Evolutionary conservation across 371 early-diverging fungal species (phyloP).

Genomic region (Mucor plumbeus): DNA sequence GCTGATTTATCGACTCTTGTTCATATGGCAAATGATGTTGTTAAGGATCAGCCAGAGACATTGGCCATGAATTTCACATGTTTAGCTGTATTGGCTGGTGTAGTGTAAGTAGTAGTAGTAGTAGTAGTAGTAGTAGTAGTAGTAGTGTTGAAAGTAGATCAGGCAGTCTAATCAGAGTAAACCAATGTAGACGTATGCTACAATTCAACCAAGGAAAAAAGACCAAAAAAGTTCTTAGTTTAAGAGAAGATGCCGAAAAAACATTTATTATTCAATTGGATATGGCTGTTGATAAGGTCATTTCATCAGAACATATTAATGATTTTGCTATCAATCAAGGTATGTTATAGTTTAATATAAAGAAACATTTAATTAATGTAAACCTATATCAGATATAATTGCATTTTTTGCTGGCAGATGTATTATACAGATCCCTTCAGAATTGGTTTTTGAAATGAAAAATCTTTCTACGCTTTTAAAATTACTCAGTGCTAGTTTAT

Average conservation of each 20-base stretch:
- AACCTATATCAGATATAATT: slow-evolving; percentile 20
- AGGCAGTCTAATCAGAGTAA: not conserved
- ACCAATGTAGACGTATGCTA: slow-evolving; percentile 38
- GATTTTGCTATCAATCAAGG: slow-evolving; percentile 31
- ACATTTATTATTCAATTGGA: slow-evolving; percentile 29
- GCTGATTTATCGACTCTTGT: slow-evolving; percentile 35
- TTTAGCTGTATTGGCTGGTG: slow-evolving; percentile 41
- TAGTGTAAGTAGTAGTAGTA: slow-evolving; percentile 35
- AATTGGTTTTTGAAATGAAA: not conserved
- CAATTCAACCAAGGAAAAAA: slow-evolving; percentile 45
- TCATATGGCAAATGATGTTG: slow-evolving; percentile 16
- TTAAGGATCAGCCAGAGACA: slow-evolving; percentile 12
- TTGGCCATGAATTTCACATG: slow-evolving; percentile 19
- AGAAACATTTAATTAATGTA: not conserved
- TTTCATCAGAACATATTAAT: slow-evolving; percentile 9
- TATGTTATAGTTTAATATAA: not conserved
- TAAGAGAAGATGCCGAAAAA: slow-evolving; percentile 28
- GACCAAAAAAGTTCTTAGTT: slow-evolving; percentile 30
- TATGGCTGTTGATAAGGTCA: slow-evolving; percentile 1
- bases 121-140: slow-evolving; percentile 14
- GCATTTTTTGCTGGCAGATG: slow-evolving; percentile 45
- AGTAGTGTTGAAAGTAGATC: not conserved
- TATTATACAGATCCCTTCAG: slow-evolving; percentile 28
- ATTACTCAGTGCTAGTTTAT: slow-evolving; percentile 28
- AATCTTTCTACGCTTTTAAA: slow-evolving; percentile 14